These are phyloP conservation scores for Annona squamosa DNA, from an alignment of 164 flowering plant genomes.

Conservation along the genomic window DNA sequence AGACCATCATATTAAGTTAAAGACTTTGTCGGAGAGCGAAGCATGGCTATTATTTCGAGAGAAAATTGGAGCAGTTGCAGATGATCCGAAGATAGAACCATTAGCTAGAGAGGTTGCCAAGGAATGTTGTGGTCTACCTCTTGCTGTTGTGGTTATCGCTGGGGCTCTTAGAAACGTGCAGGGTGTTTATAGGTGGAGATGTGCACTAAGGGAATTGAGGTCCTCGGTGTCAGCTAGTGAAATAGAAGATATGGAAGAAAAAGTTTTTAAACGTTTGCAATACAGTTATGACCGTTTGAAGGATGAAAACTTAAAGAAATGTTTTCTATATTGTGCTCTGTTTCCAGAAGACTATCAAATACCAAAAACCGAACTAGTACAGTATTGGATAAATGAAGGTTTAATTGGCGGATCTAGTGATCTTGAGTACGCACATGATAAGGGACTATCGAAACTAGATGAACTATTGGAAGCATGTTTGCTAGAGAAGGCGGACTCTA, in stretches of 20 bases:
- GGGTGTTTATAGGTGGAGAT: conserved; percentile 1
- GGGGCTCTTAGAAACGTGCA: not conserved
- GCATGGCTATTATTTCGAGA: not conserved
- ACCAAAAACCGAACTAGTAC: not conserved
- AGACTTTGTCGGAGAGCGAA: not conserved
- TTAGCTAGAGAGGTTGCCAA: not conserved
- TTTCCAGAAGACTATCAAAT: conserved; percentile 1
- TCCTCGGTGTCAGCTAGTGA: not conserved
- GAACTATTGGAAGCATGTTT: not conserved
- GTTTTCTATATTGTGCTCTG: conserved; percentile 3
- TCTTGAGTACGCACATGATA: not conserved
- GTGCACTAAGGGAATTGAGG: not conserved
- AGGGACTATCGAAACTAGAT: not conserved
- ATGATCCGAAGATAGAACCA: not conserved
- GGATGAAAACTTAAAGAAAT: not conserved
- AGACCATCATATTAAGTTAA: not conserved
- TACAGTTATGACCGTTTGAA: conserved; percentile 1
- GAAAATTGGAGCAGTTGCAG: not conserved
- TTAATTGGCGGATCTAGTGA: not conserved
- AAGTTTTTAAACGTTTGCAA: not conserved
- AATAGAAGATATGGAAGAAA: conserved; percentile 1
- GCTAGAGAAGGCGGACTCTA: conserved; percentile 9
- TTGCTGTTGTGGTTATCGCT: not conserved
- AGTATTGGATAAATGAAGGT: conserved; percentile 2
- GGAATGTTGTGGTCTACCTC: conserved; percentile 2